These are phyloP conservation scores for Citrus reticulata DNA, from an alignment of 345 rosid genomes.

Conservation along the genomic window DNA sequence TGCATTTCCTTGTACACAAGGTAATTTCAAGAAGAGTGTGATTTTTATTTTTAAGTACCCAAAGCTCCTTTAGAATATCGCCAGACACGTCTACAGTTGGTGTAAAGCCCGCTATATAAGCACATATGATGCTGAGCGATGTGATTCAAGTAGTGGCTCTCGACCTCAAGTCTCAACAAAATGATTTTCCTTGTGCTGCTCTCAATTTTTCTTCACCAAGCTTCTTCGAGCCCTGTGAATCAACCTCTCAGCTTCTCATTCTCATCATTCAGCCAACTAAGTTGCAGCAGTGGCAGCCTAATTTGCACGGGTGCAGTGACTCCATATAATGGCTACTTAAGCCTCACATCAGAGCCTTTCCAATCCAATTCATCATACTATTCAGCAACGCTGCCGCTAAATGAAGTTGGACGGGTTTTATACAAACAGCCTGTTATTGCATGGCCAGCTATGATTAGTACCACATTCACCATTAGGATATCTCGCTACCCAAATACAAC, in stretches of 20 bases:
- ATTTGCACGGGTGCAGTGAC: conserved; percentile 29
- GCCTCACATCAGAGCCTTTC: conserved; percentile 23
- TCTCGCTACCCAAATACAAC: background rate
- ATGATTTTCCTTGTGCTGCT: too few relatives aligned
- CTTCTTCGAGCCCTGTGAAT: conserved; percentile 9
- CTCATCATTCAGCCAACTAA: conserved; percentile 16
- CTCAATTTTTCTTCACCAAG: conserved; percentile 6
- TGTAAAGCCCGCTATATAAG: too few relatives aligned
- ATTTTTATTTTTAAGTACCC: too few relatives aligned
- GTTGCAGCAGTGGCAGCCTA: conserved; percentile 20
- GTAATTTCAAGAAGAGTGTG: too few relatives aligned
- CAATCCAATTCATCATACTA: background rate
- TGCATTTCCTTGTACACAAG: too few relatives aligned
- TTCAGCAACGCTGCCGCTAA: too few relatives aligned
- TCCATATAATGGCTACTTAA: conserved; percentile 16
- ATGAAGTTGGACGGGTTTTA: background rate
- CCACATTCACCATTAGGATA: background rate
- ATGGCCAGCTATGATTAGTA: background rate
- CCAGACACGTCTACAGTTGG: too few relatives aligned
- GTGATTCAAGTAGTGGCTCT: too few relatives aligned
- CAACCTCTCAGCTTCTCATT: conserved; percentile 11
- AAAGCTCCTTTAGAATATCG: too few relatives aligned
- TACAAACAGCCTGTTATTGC: background rate
- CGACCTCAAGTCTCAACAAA: too few relatives aligned
- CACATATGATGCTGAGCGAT: too few relatives aligned